A percentile compares a stretch with the other conserved stretches of the same genome.
Evolutionary conservation across 1,284 basidiomycete genomes (phyloP).

Genomic region (Clitocybe nebularis): DNA sequence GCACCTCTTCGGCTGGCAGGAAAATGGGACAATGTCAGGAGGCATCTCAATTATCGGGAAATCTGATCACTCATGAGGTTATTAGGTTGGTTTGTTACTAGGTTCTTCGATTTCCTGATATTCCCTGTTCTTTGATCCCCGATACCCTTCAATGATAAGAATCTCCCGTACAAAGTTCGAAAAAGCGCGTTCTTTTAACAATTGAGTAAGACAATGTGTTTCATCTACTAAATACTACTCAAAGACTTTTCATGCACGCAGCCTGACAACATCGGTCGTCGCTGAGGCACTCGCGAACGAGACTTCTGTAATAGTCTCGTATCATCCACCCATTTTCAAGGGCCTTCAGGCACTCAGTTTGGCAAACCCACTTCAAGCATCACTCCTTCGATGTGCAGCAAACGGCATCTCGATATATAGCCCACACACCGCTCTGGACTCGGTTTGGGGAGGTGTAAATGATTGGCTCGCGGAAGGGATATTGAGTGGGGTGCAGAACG

Average conservation of each 20-base stretch:
- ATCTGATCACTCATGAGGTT: conserved; percentile 3
- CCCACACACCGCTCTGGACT: conserved; percentile 87
- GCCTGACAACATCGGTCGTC: conserved; percentile 75
- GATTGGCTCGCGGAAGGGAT: conserved; percentile 68
- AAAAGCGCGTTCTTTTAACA: conserved; percentile 73
- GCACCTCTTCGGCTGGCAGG: conserved; percentile 84
- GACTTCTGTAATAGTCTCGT: conserved; percentile 73
- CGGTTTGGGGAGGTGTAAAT: conserved; percentile 80
- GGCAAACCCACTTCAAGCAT: conserved; percentile 74
- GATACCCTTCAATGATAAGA: conserved; percentile 42
- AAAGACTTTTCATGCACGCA: conserved; percentile 29
- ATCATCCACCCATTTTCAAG: conserved; percentile 89
- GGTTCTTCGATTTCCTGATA: conserved; percentile 39
- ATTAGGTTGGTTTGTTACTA: conserved; percentile 80
- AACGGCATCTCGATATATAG: conserved; percentile 83
- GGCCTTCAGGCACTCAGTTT: conserved; percentile 79
- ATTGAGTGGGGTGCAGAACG: conserved; percentile 21
- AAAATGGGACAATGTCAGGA: conserved; percentile 86
- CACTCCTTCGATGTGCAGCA: conserved; percentile 75
- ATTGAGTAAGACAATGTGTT: conserved; percentile 65
- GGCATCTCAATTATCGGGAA: conserved; percentile 3
- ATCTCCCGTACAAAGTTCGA: conserved; percentile 59
- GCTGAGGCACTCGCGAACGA: conserved; percentile 68
- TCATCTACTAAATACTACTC: conserved; percentile 3
- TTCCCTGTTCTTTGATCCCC: conserved; percentile 4